Evolutionary conservation across 2,329 filamentous ascomycete species (phyloP), one percentile per base, ranked within the genome.

Genomic region (Aspergillus fischeri): DNA sequence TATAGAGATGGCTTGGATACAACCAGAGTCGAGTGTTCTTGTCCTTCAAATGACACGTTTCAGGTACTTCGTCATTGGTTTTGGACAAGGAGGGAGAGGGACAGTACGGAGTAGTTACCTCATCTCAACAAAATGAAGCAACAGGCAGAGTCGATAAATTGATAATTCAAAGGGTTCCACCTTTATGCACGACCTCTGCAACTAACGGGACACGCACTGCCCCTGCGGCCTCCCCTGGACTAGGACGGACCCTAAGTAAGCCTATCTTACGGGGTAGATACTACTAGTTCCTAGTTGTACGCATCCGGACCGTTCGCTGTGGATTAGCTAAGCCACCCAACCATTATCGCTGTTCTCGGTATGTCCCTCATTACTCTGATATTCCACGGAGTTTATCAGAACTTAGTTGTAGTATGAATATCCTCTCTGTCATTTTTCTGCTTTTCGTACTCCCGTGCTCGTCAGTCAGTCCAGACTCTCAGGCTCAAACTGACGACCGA

Each of bases 321-420:
- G 17, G 21, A 50, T 50, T 54, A 38, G 50, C 41, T 42, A 38
- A 47, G 51, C 35, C 42, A 20, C 27, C 20, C 41, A 21, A 41
- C 47, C 24, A 49, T 35, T 47, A 11, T 53, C 27, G 47, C 45
- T 54, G 52, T 38, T 42, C 52, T 48, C 52, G 52, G 52, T 49
- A 50, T 41, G 47, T 38, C 20, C 14, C 32, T 41, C 21, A 42
- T 32, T 20, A 27, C 24, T 47, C 3, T 14, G 4, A 27, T 44
- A 20, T 45, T 45, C n/a, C n/a, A 20, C 42, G 2, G 14, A 32
- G 9, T 44, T 10, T 20, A 45, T 45, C 10, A 24, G 27, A 11
- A 47, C 2, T 6, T 11, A 24, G 20, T 47, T 47, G 24, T 5
- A 11, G 21, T 21, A 11, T 24, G 4, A 47, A 24, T 21, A 4